phyloP scores from a whole-genome alignment of 441 rosid species.

The Metrosideros polymorpha region DNA sequence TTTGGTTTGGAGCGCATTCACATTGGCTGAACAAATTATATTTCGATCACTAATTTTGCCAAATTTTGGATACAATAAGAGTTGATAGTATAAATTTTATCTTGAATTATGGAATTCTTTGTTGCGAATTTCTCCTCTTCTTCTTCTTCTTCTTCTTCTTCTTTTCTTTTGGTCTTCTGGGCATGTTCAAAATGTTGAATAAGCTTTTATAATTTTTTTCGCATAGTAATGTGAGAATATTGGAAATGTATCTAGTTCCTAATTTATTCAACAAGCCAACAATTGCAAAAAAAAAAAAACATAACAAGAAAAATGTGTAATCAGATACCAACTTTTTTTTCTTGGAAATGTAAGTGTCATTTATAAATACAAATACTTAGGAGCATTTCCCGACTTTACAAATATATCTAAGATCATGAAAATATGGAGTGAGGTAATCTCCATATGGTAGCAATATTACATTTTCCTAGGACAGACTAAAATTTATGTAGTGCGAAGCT shows the following conservation, averaged over 20 bases:
- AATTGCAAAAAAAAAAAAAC: no score
- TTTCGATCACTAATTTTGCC: background rate
- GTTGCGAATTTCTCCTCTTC: background rate
- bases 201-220: background rate
- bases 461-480: no score
- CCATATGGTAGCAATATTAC: no score
- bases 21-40: background rate
- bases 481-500: no score
- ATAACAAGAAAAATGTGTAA: background rate
- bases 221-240: background rate
- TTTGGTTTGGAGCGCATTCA: background rate
- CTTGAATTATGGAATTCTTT: background rate
- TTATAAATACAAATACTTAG: no score
- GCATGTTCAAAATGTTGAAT: background rate
- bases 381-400: no score
- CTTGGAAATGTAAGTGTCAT: no score
- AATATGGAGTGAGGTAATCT: no score
- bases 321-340: no score
- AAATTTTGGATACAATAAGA: background rate
- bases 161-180: background rate
- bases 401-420: no score
- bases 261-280: background rate
- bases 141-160: no score
- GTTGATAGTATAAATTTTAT: background rate
- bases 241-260: background rate